Evolutionary conservation across 129 eudicot genomes (phyloP), one percentile per base, ranked within the genome.

Genomic region (Escallonia rubra): DNA sequence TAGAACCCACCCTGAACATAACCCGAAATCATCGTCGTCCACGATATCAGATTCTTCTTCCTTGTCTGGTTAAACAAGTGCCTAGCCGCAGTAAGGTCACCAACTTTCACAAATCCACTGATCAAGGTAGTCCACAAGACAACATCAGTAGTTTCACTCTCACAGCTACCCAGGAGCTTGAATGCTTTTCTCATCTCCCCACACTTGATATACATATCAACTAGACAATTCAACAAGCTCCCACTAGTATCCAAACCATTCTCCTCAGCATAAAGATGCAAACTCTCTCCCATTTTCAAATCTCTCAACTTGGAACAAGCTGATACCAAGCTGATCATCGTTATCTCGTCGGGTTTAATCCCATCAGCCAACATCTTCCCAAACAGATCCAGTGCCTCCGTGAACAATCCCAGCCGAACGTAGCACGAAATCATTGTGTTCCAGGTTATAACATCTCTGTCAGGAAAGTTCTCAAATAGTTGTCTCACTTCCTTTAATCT

Each of bases 401-500:
- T 23, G 11, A 50, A 3, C 3, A 43, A 43, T n/a, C 51, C 40
- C 49, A 9, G 15, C 51, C 51, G 51, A 61, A 61, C 41, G 23
- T 61, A 41, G 50, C 66, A 61, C 40, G 66, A 61, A 6, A 61
- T 61, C 66, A 61, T 42, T 51, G 66, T 43, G 16, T 61, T 61
- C 66, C 66, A 61, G 52, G 50, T 61, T 23, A 61, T 61, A 61
- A 61, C 66, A 61, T 61, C 66, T 42, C 66, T 61, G 7, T 61
- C 66, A 41, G 38, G 34, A 59, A 12, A 34, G 10, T 61, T 61
- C 2, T 43, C 66, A 61, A 61, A 61, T 40, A 61, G 49, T 43
- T 61, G 46, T 43, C 5, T 14, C 4, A 61, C 66, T 9, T 61
- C 66, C 38, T 61, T 61, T 4, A 61, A 61, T 61, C 66, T 61